Conservation (phyloP, 805 yeast genomes). For the Candida maris region DNA sequence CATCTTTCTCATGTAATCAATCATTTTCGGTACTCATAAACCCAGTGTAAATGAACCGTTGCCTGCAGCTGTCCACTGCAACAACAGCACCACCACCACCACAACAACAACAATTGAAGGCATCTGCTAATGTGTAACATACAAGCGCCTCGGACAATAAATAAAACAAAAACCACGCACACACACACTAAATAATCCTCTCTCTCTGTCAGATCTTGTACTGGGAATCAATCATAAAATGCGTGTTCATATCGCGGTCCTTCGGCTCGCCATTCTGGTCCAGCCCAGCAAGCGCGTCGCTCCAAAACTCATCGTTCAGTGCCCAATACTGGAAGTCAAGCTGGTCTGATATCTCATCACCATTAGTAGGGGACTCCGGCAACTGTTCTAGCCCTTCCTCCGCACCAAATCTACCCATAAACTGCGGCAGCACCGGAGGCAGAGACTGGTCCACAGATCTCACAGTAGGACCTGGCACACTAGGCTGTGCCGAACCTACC, state of each 20-base stretch:
- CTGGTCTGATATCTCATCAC: slow-evolving; percentile 24
- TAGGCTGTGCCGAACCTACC: not conserved
- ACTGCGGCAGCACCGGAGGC: slow-evolving; percentile 6
- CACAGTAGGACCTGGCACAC: slow-evolving; percentile 1
- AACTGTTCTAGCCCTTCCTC: slow-evolving; percentile 3
- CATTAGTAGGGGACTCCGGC: slow-evolving; percentile 2
- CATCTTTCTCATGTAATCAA: too few species aligned
- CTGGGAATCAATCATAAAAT: slow-evolving; percentile 13
- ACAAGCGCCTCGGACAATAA: too few species aligned
- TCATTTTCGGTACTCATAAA: too few species aligned
- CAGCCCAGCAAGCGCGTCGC: slow-evolving; percentile 41
- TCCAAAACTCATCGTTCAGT: slow-evolving; percentile 70
- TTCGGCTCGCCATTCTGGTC: slow-evolving; percentile 14
- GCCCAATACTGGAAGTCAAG: slow-evolving; percentile 50
- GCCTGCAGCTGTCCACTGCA: too few species aligned
- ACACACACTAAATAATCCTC: too few species aligned
- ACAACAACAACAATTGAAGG: too few species aligned
- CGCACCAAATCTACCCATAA: slow-evolving; percentile 5
- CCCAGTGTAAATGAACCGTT: too few species aligned
- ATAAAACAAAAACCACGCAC: too few species aligned
- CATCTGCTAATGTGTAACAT: too few species aligned
- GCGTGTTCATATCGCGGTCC: slow-evolving; percentile 13
- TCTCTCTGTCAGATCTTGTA: slow-evolving; percentile 8
- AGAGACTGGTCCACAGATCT: slow-evolving; percentile 1
- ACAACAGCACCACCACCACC: too few species aligned